A percentile compares a stretch with the other conserved stretches of the same genome.
phyloP scores from a whole-genome alignment of 2,329 filamentous ascomycete genomes.

The Xenoacremonium recifei region DNA sequence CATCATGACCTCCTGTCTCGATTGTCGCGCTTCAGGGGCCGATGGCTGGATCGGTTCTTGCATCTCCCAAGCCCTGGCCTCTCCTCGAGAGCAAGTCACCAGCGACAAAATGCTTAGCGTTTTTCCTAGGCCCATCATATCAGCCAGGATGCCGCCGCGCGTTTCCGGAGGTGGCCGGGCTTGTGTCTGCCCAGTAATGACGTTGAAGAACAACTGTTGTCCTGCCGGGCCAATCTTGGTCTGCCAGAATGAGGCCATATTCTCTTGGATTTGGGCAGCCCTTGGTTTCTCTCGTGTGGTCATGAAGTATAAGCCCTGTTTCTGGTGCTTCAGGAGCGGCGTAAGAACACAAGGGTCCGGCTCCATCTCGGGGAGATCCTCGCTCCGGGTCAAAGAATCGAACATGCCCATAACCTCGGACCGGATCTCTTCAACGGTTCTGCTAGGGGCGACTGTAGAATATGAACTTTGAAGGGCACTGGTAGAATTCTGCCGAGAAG shows the following conservation, averaged over 20 bases:
- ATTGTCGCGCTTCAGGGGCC: slow-evolving; percentile 38
- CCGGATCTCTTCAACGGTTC: slow-evolving; percentile 83
- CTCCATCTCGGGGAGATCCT: slow-evolving; percentile 74
- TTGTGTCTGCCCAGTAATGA: slow-evolving; percentile 74
- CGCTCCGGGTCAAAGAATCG: slow-evolving; percentile 73
- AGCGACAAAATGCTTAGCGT: slow-evolving; percentile 83
- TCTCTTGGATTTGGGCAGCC: slow-evolving; percentile 56
- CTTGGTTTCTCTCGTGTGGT: slow-evolving; percentile 69
- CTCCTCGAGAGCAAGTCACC: slow-evolving; percentile 62
- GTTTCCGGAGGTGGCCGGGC: slow-evolving; percentile 62
- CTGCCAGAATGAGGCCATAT: slow-evolving; percentile 77
- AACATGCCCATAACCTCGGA: slow-evolving; percentile 85
- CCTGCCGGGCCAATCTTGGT: slow-evolving; percentile 49
- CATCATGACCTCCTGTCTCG: slow-evolving; percentile 28
- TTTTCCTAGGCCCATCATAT: slow-evolving; percentile 90
- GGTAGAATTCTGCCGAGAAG: slow-evolving; percentile 33
- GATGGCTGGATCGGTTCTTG: slow-evolving; percentile 50
- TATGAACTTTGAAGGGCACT: slow-evolving; percentile 24
- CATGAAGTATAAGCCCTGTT: slow-evolving; percentile 88
- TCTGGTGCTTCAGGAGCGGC: slow-evolving; percentile 78
- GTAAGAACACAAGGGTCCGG: slow-evolving; percentile 62
- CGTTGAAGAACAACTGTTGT: slow-evolving; percentile 69
- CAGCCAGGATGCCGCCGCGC: slow-evolving; percentile 72
- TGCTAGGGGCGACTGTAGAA: slow-evolving; percentile 36
- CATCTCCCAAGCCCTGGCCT: slow-evolving; percentile 61